A percentile compares a stretch with the other conserved stretches of the same genome.
phyloP scores from a whole-genome alignment of 1,284 basidiomycete species.

The Retiboletus flavoniger region DNA sequence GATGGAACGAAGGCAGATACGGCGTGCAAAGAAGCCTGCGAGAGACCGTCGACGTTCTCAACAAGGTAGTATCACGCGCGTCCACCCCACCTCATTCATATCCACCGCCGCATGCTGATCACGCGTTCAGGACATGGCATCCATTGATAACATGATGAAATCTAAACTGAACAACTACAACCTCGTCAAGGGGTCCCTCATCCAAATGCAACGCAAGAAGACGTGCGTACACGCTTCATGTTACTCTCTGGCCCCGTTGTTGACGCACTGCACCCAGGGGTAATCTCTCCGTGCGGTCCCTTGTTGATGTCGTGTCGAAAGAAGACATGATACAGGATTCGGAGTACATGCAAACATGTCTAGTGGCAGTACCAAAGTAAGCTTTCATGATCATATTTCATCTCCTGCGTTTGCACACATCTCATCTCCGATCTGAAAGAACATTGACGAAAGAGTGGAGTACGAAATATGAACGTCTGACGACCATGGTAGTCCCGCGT shows the following conservation, averaged over 20 bases:
- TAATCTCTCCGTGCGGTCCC: slow-evolving; percentile 86
- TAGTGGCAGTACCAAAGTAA: slow-evolving; percentile 95
- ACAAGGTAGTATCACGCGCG: slow-evolving; percentile 58
- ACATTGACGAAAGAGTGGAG: slow-evolving; percentile 87
- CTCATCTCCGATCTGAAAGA: slow-evolving; percentile 44
- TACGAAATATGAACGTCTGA: slow-evolving; percentile 83
- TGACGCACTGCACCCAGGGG: slow-evolving; percentile 56
- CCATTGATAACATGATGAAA: slow-evolving; percentile 89
- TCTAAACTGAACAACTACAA: slow-evolving; percentile 91
- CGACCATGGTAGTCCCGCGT: slow-evolving; percentile 93
- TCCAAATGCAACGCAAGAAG: slow-evolving; percentile 94
- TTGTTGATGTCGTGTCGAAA: slow-evolving; percentile 83
- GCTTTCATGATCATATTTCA: slow-evolving; percentile 22
- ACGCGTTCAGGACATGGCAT: slow-evolving; percentile 73
- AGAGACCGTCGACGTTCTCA: slow-evolving; percentile 81
- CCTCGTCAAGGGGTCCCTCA: slow-evolving; percentile 88
- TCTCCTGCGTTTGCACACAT: slow-evolving; percentile 4
- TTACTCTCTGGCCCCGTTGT: slow-evolving; percentile 5
- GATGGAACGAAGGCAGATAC: slow-evolving; percentile 89
- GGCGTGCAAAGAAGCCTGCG: slow-evolving; percentile 74
- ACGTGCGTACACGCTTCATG: slow-evolving; percentile 52
- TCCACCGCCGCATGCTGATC: slow-evolving; percentile 17
- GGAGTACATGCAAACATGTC: slow-evolving; percentile 90
- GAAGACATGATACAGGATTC: slow-evolving; percentile 84
- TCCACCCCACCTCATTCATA: slow-evolving; percentile 13